phyloP scores from a whole-genome alignment of 2,329 filamentous ascomycete species.

The Fusarium sp. region DNA sequence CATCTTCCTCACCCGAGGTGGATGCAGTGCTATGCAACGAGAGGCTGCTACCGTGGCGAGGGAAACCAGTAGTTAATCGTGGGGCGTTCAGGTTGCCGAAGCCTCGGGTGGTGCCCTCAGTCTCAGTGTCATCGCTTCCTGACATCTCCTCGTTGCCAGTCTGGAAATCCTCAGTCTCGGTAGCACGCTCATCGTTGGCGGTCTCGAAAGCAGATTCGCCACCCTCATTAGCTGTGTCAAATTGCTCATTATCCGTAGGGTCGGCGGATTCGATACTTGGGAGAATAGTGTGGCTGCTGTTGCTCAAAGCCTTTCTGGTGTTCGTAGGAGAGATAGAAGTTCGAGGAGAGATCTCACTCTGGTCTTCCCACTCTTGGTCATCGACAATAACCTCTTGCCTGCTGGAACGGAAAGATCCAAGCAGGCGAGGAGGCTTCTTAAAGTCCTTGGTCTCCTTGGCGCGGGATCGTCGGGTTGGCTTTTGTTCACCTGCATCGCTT shows the following conservation, averaged over 20 bases:
- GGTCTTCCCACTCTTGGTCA: conserved; percentile 92
- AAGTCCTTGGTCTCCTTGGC: conserved; percentile 75
- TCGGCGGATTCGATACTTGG: conserved; percentile 26
- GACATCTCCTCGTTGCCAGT: conserved; percentile 85
- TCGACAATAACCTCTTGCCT: conserved; percentile 84
- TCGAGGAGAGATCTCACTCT: conserved; percentile 56
- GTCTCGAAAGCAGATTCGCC: conserved; percentile 75
- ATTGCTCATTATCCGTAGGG: conserved; percentile 71
- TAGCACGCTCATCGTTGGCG: conserved; percentile 84
- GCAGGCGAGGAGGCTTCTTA: conserved; percentile 82
- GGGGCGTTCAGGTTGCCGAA: conserved; percentile 59
- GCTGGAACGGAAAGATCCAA: conserved; percentile 80
- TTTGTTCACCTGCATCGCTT: conserved; percentile 60
- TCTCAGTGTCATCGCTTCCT: conserved; percentile 91
- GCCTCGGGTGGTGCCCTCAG: conserved; percentile 71
- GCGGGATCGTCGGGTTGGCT: conserved; percentile 70
- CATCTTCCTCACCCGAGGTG: conserved; percentile 82
- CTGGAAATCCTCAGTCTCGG: conserved; percentile 95
- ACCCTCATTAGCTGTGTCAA: conserved; percentile 85
- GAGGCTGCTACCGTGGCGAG: conserved; percentile 65
- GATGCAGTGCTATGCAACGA: conserved; percentile 92
- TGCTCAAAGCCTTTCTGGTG: conserved; percentile 40
- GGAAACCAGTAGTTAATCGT: conserved; percentile 54
- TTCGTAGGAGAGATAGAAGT: conserved; percentile 35
- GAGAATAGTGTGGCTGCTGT: conserved; percentile 35